Evolutionary conservation across 1,139 yeast species (phyloP).

Genomic region (Geotrichum australiense): DNA sequence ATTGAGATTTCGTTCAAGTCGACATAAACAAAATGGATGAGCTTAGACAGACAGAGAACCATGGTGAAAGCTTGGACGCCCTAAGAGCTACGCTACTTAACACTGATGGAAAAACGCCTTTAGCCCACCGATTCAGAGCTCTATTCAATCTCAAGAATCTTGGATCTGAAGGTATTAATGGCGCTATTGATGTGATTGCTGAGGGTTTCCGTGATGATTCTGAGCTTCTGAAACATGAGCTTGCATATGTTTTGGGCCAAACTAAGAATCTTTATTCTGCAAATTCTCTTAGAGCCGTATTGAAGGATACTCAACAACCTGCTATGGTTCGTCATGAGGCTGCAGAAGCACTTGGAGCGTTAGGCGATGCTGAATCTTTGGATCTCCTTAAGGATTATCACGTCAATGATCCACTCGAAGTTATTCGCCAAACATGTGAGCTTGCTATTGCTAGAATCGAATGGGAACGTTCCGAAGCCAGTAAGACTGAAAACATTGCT

Average conservation of each 20-base stretch:
- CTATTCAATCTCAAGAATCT: slow-evolving; percentile 80
- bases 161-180: slow-evolving; percentile 55
- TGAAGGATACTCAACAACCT: slow-evolving; percentile 55
- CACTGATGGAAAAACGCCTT: slow-evolving; percentile 51
- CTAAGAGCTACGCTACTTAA: slow-evolving; percentile 30
- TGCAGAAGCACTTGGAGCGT: slow-evolving; percentile 96
- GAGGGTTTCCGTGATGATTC: slow-evolving; percentile 71
- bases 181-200: slow-evolving; percentile 80
- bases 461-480: slow-evolving; percentile 74
- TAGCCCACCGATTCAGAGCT: slow-evolving; percentile 89
- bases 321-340: slow-evolving; percentile 99
- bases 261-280: slow-evolving; percentile 78
- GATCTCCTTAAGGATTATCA: slow-evolving; percentile 56
- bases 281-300: slow-evolving; percentile 64
- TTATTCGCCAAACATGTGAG: slow-evolving; percentile 95
- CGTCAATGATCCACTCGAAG: slow-evolving; percentile 70
- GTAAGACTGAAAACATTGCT: slow-evolving; percentile 61
- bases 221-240: slow-evolving; percentile 95
- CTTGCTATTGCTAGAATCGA: slow-evolving; percentile 89
- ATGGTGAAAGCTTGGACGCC: slow-evolving; percentile 25
- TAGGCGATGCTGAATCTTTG: slow-evolving; percentile 77
- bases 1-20: background rate
- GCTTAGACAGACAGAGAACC: slow-evolving; percentile 34
- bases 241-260: slow-evolving; percentile 97
- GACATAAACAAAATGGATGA: slow-evolving; percentile 29